phyloP scores from a whole-genome alignment of 176 grass and related monocot species.

The Aechmea fasciata region DNA sequence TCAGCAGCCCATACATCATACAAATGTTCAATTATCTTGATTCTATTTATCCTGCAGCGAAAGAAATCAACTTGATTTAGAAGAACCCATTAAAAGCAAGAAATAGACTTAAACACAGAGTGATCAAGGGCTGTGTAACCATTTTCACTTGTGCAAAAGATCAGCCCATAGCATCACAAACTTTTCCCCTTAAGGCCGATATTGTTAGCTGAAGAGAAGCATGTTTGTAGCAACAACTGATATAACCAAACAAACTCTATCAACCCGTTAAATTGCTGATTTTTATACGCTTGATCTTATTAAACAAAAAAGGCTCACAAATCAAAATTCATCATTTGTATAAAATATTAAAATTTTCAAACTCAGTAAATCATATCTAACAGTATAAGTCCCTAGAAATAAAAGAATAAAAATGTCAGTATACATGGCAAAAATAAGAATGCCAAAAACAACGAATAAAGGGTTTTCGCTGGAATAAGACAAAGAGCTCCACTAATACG shows the following conservation, averaged over 20 bases:
- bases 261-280: no score
- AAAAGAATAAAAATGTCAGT: no score
- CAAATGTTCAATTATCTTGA: constrained; percentile 69
- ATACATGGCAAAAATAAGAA: no score
- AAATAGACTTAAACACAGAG: neutral
- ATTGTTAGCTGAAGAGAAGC: neutral
- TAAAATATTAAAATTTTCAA: neutral
- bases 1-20: constrained; percentile 59
- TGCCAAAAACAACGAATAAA: no score
- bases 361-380: no score
- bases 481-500: no score
- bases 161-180: neutral
- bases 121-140: neutral
- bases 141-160: neutral
- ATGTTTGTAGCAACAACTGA: neutral
- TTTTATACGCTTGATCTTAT: no score
- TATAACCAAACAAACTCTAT: no score
- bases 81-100: constrained; percentile 13
- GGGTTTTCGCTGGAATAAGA: no score
- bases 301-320: neutral
- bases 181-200: neutral
- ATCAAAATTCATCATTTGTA: neutral
- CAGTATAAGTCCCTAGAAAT: no score
- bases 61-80: constrained; percentile 14
- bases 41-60: constrained; percentile 54